These are phyloP conservation scores for Gymnopilus junonius DNA, from an alignment of 768 basidiomycete genomes.

Conservation along the genomic window DNA sequence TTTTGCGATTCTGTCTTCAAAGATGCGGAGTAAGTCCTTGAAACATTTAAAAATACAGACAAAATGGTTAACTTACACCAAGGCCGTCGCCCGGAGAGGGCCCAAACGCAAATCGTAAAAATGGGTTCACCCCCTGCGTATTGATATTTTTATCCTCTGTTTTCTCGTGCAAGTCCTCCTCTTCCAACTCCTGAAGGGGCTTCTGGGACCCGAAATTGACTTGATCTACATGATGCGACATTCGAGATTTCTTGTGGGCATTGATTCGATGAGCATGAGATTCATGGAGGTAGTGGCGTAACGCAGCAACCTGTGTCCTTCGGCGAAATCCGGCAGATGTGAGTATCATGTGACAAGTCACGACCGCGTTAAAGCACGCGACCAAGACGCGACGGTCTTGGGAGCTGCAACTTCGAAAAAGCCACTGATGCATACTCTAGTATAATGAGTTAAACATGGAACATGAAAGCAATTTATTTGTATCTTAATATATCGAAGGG, in stretches of 20 bases:
- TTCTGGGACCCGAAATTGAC: background rate
- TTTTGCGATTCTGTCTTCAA: background rate
- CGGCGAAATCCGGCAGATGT: too few species aligned
- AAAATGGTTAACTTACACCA: background rate
- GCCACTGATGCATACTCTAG: too few species aligned
- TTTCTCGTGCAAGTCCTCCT: background rate
- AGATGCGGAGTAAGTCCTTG: background rate
- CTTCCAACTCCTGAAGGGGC: background rate
- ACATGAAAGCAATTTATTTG: too few species aligned
- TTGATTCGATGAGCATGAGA: background rate
- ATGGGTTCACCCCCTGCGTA: background rate
- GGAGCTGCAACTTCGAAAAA: too few species aligned
- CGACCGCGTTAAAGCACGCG: too few species aligned
- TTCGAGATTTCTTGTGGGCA: background rate
- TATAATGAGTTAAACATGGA: too few species aligned
- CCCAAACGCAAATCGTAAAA: conserved; percentile 4
- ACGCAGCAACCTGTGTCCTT: too few species aligned
- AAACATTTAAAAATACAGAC: background rate
- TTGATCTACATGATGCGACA: background rate
- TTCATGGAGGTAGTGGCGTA: background rate
- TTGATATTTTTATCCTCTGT: background rate
- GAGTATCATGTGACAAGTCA: too few species aligned
- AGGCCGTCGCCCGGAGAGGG: background rate
- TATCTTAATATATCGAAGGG: too few species aligned
- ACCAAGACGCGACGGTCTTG: too few species aligned